phyloP scores from a whole-genome alignment of 352 stramenopile species.

The Thraustochytrium sp. region DNA sequence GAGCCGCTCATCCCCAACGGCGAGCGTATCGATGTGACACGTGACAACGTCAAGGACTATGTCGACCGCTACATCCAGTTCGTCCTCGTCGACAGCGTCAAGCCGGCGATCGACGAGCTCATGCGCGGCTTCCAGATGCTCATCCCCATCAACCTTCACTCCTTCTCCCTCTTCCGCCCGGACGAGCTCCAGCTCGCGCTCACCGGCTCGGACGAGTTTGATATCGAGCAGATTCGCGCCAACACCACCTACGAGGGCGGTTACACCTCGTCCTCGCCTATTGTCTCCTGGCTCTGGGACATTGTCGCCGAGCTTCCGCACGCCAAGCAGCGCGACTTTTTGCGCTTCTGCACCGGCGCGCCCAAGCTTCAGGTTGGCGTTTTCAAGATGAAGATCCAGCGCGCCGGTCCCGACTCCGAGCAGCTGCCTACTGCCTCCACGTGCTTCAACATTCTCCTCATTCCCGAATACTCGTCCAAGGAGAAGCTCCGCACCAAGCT shows the following conservation, averaged over 20 bases:
- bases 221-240: not conserved
- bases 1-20: constrained; percentile 75
- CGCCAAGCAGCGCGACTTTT: constrained; percentile 56
- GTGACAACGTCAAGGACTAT: constrained; percentile 90
- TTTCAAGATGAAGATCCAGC: constrained; percentile 67
- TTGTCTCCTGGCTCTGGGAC: constrained; percentile 12
- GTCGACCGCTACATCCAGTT: constrained; percentile 57
- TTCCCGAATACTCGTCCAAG: constrained; percentile 66
- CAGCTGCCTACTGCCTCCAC: constrained; percentile 68
- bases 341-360: constrained; percentile 69
- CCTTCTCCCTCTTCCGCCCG: not conserved
- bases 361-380: constrained; percentile 66
- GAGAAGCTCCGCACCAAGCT: constrained; percentile 61
- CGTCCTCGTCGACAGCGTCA: not conserved
- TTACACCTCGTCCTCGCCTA: not conserved
- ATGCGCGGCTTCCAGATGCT: constrained; percentile 9
- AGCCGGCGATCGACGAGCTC: not conserved
- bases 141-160: not conserved
- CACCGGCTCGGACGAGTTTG: constrained; percentile 11
- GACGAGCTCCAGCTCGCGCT: constrained; percentile 22
- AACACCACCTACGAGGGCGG: constrained; percentile 10
- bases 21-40: constrained; percentile 79
- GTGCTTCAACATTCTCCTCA: constrained; percentile 72
- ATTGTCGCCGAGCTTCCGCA: not conserved
- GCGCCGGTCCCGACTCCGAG: constrained; percentile 63